Conservation (phyloP, 306 rosid genomes). For the Pterocarpus macrocarpus region DNA sequence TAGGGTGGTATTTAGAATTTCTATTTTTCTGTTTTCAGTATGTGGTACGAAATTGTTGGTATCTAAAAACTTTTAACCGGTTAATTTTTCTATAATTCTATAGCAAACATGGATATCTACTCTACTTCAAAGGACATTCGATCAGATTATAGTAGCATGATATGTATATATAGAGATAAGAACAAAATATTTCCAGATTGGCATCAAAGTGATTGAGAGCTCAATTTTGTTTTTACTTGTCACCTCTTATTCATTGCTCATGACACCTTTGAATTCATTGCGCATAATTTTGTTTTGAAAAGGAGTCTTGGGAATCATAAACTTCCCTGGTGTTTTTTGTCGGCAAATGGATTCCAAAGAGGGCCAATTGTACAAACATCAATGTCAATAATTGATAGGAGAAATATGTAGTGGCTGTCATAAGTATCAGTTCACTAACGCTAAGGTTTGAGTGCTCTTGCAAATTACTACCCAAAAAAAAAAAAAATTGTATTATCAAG, state of each 20-base stretch:
- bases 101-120: not conserved
- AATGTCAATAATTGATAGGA: constrained; percentile 49
- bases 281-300: constrained; percentile 47
- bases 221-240: constrained; percentile 53
- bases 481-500: not conserved
- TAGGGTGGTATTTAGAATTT: not conserved
- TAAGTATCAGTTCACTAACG: constrained; percentile 21
- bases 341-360: constrained; percentile 50
- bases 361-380: constrained; percentile 50
- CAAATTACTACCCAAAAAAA: not conserved
- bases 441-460: constrained; percentile 11
- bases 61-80: not conserved
- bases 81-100: not conserved
- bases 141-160: constrained; percentile 8
- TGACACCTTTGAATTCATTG: constrained; percentile 55
- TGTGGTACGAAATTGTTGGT: not conserved
- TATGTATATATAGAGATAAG: constrained; percentile 36
- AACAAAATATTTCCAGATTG: constrained; percentile 43
- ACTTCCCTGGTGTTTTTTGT: constrained; percentile 47
- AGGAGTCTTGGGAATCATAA: constrained; percentile 56
- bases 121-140: not conserved
- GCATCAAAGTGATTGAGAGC: constrained; percentile 52
- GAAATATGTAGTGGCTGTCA: constrained; percentile 38
- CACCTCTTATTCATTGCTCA: constrained; percentile 49
- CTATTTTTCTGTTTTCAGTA: not conserved